phyloP scores from a whole-genome alignment of 2,329 filamentous ascomycete genomes.

The Diaporthe australafricana region DNA sequence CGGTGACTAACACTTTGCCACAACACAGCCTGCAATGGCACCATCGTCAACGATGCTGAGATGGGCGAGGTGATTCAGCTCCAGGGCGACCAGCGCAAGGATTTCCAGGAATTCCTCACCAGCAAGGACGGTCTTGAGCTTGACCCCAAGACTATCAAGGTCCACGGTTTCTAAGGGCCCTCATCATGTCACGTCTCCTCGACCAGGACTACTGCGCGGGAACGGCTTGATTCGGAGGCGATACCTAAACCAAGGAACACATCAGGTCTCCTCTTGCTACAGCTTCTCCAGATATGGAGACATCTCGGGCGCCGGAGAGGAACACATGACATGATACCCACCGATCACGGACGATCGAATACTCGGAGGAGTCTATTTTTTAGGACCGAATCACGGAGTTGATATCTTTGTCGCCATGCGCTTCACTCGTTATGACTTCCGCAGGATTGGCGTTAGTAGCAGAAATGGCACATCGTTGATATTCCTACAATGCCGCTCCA shows the following conservation, averaged over 20 bases:
- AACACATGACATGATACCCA: constrained; percentile 34
- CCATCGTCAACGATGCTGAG: constrained; percentile 93
- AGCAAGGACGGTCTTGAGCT: constrained; percentile 96
- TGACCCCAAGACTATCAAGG: constrained; percentile 97
- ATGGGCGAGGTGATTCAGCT: constrained; percentile 99
- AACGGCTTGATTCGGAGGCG: constrained; percentile 30
- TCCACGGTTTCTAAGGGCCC: constrained; percentile 55
- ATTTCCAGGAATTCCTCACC: constrained; percentile 96
- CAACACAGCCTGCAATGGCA: constrained; percentile 94
- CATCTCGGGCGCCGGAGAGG: constrained; percentile 32
- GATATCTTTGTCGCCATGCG: constrained; percentile 26
- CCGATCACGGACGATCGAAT: constrained; percentile 26
- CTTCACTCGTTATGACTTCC: constrained; percentile 34
- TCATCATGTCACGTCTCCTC: constrained; percentile 36
- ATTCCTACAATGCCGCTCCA: neutral
- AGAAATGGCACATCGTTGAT: constrained; percentile 34
- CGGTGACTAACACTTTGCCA: constrained; percentile 42
- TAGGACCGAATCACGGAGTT: constrained; percentile 30
- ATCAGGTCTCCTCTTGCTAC: constrained; percentile 34
- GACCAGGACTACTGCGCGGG: constrained; percentile 22
- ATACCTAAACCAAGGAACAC: constrained; percentile 33
- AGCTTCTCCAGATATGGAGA: constrained; percentile 34
- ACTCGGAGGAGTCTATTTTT: constrained; percentile 26
- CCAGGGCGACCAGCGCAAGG: constrained; percentile 98
- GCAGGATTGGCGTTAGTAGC: constrained; percentile 31